Evolutionary conservation across 768 basidiomycete genomes (phyloP).

Genomic region (Dacryopinax primogenitus): DNA sequence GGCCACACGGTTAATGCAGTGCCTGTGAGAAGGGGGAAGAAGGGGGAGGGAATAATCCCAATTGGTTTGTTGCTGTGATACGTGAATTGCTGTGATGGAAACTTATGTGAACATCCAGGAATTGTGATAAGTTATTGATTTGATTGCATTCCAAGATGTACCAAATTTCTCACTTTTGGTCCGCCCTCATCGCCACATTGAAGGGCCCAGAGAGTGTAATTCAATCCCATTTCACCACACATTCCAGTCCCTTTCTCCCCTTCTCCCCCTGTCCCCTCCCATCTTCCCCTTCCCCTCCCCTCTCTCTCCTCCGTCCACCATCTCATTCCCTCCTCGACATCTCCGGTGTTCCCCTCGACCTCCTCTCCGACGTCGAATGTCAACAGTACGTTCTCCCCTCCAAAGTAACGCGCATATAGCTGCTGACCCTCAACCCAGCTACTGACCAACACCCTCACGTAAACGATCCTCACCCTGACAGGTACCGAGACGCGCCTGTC

Average conservation of each 20-base stretch:
- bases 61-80: too few relatives aligned
- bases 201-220: neutral
- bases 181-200: too few relatives aligned
- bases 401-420: neutral
- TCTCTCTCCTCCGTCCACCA: conserved; percentile 7
- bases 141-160: too few relatives aligned
- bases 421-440: neutral
- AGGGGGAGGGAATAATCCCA: too few relatives aligned
- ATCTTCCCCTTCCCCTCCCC: conserved; percentile 1
- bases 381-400: neutral
- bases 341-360: neutral
- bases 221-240: conserved; percentile 3
- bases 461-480: neutral
- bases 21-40: too few relatives aligned
- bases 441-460: neutral
- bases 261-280: neutral
- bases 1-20: too few relatives aligned
- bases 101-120: too few relatives aligned
- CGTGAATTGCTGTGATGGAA: too few relatives aligned
- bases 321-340: neutral
- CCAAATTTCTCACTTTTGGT: too few relatives aligned
- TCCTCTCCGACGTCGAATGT: neutral
- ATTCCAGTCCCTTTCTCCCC: neutral
- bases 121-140: too few relatives aligned
- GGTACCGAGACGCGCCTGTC: conserved; percentile 2